Percentiles rank a stretch among this genome's conserved stretches.
These are phyloP conservation scores for Letharia columbiana DNA, from an alignment of 495 filamentous ascomycete genomes.

Conservation along the genomic window DNA sequence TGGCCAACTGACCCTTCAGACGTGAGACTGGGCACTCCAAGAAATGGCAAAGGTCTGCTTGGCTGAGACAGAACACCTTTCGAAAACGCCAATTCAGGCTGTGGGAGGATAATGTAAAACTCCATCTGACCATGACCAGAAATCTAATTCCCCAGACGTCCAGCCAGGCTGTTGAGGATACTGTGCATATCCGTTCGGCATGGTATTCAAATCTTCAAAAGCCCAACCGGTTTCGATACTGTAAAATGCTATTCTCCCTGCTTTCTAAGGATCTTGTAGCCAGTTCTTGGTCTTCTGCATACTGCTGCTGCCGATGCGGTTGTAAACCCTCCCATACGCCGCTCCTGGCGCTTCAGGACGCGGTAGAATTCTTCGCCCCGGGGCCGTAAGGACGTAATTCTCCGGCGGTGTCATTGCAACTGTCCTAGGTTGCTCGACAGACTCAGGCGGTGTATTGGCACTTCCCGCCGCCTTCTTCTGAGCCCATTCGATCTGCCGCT, in stretches of 20 bases:
- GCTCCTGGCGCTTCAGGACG: background rate
- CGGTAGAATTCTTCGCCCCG: background rate
- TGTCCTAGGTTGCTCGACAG: no score
- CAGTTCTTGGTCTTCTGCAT: no score
- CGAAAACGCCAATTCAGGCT: no score
- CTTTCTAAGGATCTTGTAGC: no score
- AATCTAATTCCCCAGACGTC: background rate
- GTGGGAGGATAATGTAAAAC: no score
- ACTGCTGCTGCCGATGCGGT: no score
- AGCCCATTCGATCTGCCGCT: background rate
- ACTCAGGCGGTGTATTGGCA: no score
- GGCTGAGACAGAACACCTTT: background rate
- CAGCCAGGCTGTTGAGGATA: background rate
- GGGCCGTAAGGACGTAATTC: no score
- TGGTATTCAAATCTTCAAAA: background rate
- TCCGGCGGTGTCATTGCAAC: no score
- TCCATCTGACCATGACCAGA: no score
- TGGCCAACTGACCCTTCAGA: background rate
- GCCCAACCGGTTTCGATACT: no score
- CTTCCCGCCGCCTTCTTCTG: background rate
- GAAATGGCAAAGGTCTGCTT: background rate
- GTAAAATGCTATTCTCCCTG: no score
- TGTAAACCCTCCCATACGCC: background rate
- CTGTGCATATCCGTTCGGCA: background rate
- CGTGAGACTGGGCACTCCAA: background rate